phyloP scores from a whole-genome alignment of 202 grass and related monocot genomes.

The Cymbopogon flexuosus region DNA sequence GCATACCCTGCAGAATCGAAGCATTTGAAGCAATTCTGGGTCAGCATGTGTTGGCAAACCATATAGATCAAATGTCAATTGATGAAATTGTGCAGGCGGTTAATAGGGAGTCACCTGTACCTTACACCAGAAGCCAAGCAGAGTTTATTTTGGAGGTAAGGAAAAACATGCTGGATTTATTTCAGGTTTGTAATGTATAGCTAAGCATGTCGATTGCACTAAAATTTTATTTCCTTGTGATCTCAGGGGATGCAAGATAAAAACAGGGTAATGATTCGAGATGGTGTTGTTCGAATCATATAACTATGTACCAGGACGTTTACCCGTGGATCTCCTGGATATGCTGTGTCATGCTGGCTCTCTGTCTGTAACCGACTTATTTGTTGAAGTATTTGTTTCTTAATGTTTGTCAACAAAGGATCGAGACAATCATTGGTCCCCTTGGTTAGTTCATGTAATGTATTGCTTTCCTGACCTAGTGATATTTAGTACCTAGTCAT shows the following conservation, averaged over 20 bases:
- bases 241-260: constrained; percentile 88
- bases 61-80: constrained; percentile 68
- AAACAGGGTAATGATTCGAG: constrained; percentile 91
- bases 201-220: background rate
- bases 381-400: constrained; percentile 13
- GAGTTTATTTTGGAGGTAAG: constrained; percentile 72
- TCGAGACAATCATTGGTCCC: background rate
- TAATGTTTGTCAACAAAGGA: constrained; percentile 19
- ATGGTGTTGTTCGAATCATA: constrained; percentile 75
- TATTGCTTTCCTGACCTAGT: constrained; percentile 18
- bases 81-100: constrained; percentile 66
- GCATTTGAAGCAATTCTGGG: constrained; percentile 65
- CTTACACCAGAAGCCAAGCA: constrained; percentile 75
- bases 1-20: constrained; percentile 51
- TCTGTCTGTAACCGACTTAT: constrained; percentile 1
- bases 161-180: background rate
- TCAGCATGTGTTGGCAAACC: constrained; percentile 77
- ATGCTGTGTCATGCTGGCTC: background rate
- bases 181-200: background rate
- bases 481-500: background rate
- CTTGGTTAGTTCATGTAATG: constrained; percentile 8
- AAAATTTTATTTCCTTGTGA: constrained; percentile 17
- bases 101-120: constrained; percentile 50
- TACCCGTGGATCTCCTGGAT: background rate
- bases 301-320: constrained; percentile 29